These are phyloP conservation scores for Neonectria faginata DNA, from an alignment of 2,329 filamentous ascomycete genomes.

Conservation along the genomic window DNA sequence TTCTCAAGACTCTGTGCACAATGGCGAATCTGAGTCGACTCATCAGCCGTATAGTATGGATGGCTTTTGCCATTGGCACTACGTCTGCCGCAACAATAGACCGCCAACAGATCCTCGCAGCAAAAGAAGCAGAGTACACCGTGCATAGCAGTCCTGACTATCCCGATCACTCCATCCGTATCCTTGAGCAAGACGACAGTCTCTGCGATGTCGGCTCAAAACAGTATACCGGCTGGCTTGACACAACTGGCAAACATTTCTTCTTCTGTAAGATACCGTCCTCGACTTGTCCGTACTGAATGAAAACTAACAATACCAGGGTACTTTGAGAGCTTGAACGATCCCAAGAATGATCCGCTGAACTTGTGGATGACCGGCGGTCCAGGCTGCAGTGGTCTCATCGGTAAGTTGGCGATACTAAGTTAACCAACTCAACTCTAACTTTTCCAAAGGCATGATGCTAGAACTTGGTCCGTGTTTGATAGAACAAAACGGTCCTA, in stretches of 20 bases:
- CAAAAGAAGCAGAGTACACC: background rate
- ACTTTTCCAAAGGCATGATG: slow-evolving; percentile 26
- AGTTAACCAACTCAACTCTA: background rate
- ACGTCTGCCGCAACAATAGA: background rate
- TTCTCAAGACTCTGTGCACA: background rate
- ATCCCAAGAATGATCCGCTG: slow-evolving; percentile 30
- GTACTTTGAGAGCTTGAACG: slow-evolving; percentile 39
- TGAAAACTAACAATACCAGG: slow-evolving; percentile 3
- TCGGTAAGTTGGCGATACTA: slow-evolving; percentile 13
- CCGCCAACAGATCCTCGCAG: background rate
- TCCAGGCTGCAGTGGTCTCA: slow-evolving; percentile 35
- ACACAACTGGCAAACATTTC: slow-evolving; percentile 33
- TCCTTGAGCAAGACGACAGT: slow-evolving; percentile 31
- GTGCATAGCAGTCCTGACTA: background rate
- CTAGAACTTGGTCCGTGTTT: slow-evolving; percentile 37
- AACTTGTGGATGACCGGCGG: slow-evolving; percentile 40
- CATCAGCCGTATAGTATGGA: background rate
- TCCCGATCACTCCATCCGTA: slow-evolving; percentile 30
- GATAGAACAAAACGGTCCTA: slow-evolving; percentile 29
- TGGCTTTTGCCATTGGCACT: background rate
- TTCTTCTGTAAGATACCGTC: slow-evolving; percentile 29
- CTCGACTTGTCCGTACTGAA: too few relatives aligned
- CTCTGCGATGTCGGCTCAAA: slow-evolving; percentile 37
- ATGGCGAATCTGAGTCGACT: background rate
- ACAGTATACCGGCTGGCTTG: slow-evolving; percentile 39